Base-by-base conservation (phyloP, 179 eudicot species). In the Drosera spatulata region DNA sequence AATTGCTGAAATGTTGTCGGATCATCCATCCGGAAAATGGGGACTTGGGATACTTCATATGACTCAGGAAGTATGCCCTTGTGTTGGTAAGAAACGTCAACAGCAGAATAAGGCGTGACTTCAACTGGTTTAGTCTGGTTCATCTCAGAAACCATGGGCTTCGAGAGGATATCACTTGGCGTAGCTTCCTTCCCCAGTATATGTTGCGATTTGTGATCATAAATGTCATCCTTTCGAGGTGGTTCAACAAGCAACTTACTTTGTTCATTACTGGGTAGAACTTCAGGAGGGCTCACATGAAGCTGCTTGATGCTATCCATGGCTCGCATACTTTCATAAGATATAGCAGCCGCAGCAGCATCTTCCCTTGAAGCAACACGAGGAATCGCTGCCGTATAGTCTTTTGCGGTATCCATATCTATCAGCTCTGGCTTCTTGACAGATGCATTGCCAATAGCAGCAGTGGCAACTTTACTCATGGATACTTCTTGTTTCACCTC, bases 291-390 rank as follows among this genome's bases (percentile, higher is more conserved):
- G 45, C 61, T 65, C 52, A 76, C 41, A 41, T 13, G 70, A 60
- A 79, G 67, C 73, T 76, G 73, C 66, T 82, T 86, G 76, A 75
- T 72, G 51, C 72, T 71, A 50, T 80, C 90, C 47, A 80, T 69
- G 39, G 66, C 68, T 22, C 33, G 33, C 33, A 22, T 22, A 64
- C 75, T 75, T 38, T 83, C 79, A 41, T 61, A 74, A 38, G 73
- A 57, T 40, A 59, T 38, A 9, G 56, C 60, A 50, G 79, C 49
- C 15, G 72, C 73, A 48, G 41, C 51, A 33, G 58, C 37, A 58
- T 75, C 83, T 58, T 77, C 84, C 62, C 50, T 70, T 33, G 75
- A 62, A 58, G 66, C 56, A 66, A 45, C 11, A n/a, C 62, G 66
- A 41, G 74, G 54, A 61, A 70, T 57, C 39, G 65, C 71, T 62